Base-by-base conservation (phyloP, 805 yeast genomes). In the Kazachstania martiniae region DNA sequence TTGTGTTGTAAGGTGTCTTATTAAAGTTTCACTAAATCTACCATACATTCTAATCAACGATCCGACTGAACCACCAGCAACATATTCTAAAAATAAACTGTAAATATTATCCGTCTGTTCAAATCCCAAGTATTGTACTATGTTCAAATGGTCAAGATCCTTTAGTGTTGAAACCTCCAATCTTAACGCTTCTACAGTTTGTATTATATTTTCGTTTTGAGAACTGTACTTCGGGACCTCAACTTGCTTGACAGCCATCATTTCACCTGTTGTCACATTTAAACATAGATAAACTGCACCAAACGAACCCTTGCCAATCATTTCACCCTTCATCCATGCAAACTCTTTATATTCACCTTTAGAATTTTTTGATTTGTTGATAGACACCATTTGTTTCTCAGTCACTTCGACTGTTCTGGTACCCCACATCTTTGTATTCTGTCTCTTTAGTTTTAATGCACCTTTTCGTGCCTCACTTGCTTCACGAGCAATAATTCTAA, bases 171-270 rank as follows among this genome's bases (percentile, higher is more conserved):
- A 86, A 18, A 93, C 94, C 56, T 91, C 99, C 1, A 87, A 78
- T 44, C 76, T 77, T 29, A 91, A 63, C 0, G 95, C 94, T 33
- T 79, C 91, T 28, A 85, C 69, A 2, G 79, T 82, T 35, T 74
- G 86, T 18, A 61, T 56, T 3, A 66, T 60, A 31, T 70, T 67
- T 16, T 65, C 62, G 29, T 65, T 62, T 31, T 58, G 63, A 1
- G 50, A 40, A 13, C 61, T 56, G 36, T 57, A 61, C 27, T 56
- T 53, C 1, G 83, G 77, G 9, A 79, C 77, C 26, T 70, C 77
- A 2, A 89, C 95, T 57, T 91, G 98, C 51, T 91, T 91, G 2
- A 91, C 98, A 0, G 99, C 99, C 62, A 91, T 80, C 94, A 91
- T 86, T 49, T 91, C 99, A 34, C 97, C 97, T 0, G 95, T 85